phyloP scores from a whole-genome alignment of 2,329 filamentous ascomycete species.

The Chalaropsis thielavioides region DNA sequence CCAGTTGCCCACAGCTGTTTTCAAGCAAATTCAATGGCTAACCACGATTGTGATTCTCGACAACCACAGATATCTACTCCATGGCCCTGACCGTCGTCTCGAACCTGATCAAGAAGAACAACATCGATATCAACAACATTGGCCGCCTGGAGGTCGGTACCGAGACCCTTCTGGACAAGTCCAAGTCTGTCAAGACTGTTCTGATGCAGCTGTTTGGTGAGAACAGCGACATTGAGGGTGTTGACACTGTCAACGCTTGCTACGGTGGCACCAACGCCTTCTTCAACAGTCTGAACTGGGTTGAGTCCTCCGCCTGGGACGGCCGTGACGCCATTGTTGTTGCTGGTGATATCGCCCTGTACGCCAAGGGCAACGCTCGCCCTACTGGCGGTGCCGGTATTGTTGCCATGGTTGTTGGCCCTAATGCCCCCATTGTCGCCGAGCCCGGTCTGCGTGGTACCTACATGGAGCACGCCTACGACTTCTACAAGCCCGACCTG shows the following conservation, averaged over 20 bases:
- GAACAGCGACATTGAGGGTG: slow-evolving; percentile 72
- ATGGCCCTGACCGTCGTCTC: slow-evolving; percentile 65
- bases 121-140: slow-evolving; percentile 62
- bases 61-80: slow-evolving; percentile 64
- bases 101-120: slow-evolving; percentile 69
- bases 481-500: slow-evolving; percentile 83
- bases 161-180: slow-evolving; percentile 77
- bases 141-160: slow-evolving; percentile 75
- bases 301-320: slow-evolving; percentile 79
- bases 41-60: slow-evolving; percentile 16
- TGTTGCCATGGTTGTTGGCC: slow-evolving; percentile 66
- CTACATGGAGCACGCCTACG: slow-evolving; percentile 74
- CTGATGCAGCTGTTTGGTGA: slow-evolving; percentile 76
- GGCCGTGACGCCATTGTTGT: slow-evolving; percentile 68
- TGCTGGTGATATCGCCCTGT: slow-evolving; percentile 70
- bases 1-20: neutral
- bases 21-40: slow-evolving; percentile 14
- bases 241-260: slow-evolving; percentile 74
- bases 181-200: slow-evolving; percentile 79
- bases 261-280: slow-evolving; percentile 76
- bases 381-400: slow-evolving; percentile 69
- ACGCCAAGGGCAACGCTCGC: slow-evolving; percentile 69
- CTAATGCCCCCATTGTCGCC: slow-evolving; percentile 59
- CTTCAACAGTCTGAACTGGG: slow-evolving; percentile 73
- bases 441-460: slow-evolving; percentile 67